Base-by-base conservation (phyloP, 768 basidiomycete species). In the Mrakia blollopis region DNA sequence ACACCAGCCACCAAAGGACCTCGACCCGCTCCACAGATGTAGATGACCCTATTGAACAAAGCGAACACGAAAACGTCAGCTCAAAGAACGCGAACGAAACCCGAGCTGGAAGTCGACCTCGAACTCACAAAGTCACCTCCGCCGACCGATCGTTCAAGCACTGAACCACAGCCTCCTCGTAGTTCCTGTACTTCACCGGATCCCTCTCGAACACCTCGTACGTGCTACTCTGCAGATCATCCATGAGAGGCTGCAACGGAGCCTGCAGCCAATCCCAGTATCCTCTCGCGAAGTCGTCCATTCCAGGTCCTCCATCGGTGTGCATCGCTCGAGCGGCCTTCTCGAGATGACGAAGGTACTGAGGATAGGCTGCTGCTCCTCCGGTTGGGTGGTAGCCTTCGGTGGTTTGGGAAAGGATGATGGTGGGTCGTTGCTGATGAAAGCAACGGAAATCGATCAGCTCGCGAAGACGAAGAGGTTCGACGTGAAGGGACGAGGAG, bases 121-220 rank as follows among this genome's bases (percentile, higher is more conserved):
- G 25, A 23, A 85, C 90, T 83, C 82, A 94, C 93, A 91, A 87
- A 81, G 86, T 86, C 32, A 87, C 85, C 21, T 86, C 86, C 8
- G 85, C 83, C 0, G 89, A 87, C 84, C 91, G 87, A 79, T 96
- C 94, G 57, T 87, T 80, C 80, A 99, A 85, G 23, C 94, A 94
- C 73, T 87, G 86, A 80, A 87, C 92, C 80, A 95, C 89, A 5
- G 94, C 94, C 91, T 96, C 92, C 85, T 99, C 97, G 82, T 99
- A 99, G 80, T 93, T 90, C 75, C 87, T 84, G 82, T 99, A 99
- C 84, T 99, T 99, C 78, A 98, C 90, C 4, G 97, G 96, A 85
- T 98, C 97, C 82, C 94, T 89, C 82, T 99, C 97, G 81, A 99
- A 99, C 3, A 93, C 94, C 82, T 98, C 94, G 83, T 99, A 99